Evolutionary conservation across 352 stramenopile species (phyloP), one percentile per base, ranked within the genome.

Genomic region (Phytophthora foliorum): DNA sequence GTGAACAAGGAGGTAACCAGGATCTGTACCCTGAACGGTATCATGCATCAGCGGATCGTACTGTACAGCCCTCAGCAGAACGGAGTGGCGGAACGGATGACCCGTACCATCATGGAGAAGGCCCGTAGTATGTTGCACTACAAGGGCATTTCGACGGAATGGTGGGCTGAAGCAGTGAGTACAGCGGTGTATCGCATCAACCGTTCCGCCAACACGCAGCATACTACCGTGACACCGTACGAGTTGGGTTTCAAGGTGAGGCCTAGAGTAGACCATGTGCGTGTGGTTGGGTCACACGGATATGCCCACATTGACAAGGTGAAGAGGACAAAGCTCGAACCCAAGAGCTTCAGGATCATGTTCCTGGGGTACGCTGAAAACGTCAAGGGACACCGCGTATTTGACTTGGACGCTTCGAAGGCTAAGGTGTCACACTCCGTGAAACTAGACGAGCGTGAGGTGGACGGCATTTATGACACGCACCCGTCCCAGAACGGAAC

Each of bases 121-220:
- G 65, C 65, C 2, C 49, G 65, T 6, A 51, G 32, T n/a, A 80
- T 80, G 38, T 13, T 77, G 8, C 21, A 59, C 38, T 64, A 71
- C 49, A 63, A 71, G 21, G 13, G n/a, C 2, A 17, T 77, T 6
- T 17, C 54, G 1, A 60, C 16, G 32, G 13, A 58, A 1, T 77
- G 68, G 68, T 77, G 69, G 68, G 68, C 54, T 5, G 68, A 77
- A 44, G 68, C 69, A 2, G 45, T 75, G 0, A 72, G 65, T 36
- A 78, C 68, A 1, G 72, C 64, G 3, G 34, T 67, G 7, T 77
- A 71, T 41, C 16, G 75, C 6, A 50, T 71, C 21, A 78, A 75
- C 52, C 56, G 69, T 2, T 25, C 53, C 14, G 17, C 51, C 2
- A 72, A 52, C 34, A 48, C 24, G 5, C 9, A 16, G 13, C 1